These are phyloP conservation scores for Reutealis trisperma DNA, from an alignment of 345 rosid species.

Conservation along the genomic window DNA sequence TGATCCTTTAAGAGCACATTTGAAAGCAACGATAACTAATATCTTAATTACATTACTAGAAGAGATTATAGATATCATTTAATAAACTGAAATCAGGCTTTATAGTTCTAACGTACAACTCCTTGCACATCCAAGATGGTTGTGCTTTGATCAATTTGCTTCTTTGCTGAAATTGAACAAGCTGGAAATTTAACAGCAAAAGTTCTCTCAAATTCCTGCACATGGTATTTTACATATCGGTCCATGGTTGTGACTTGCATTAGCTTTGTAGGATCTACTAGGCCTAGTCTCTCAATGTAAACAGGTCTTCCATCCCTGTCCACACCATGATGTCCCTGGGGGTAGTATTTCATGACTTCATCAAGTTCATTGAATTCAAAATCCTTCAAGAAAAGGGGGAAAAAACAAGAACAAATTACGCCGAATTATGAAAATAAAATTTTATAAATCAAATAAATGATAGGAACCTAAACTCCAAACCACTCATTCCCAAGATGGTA, in stretches of 20 bases:
- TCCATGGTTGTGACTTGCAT: slow-evolving; percentile 94
- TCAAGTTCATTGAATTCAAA: slow-evolving; percentile 71
- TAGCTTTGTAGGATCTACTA: slow-evolving; percentile 79
- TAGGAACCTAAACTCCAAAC: background rate
- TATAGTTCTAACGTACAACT: slow-evolving; percentile 64
- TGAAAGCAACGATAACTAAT: background rate
- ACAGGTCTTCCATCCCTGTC: slow-evolving; percentile 94
- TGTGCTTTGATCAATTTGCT: slow-evolving; percentile 91
- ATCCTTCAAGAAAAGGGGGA: slow-evolving; percentile 45
- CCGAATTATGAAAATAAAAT: background rate
- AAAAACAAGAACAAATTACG: background rate
- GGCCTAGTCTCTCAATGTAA: slow-evolving; percentile 86
- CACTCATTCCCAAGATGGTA: slow-evolving; percentile 21
- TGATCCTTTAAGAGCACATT: background rate
- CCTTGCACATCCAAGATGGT: slow-evolving; percentile 97
- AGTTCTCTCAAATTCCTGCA: slow-evolving; percentile 87
- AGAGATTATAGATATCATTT: background rate
- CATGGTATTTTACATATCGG: slow-evolving; percentile 88
- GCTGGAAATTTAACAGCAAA: slow-evolving; percentile 81
- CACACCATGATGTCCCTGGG: slow-evolving; percentile 95
- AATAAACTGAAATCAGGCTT: background rate
- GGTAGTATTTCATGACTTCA: slow-evolving; percentile 72
- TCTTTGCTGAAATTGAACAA: slow-evolving; percentile 83
- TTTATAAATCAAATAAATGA: background rate
- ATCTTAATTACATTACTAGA: background rate